These are phyloP conservation scores for Mycena belliarum DNA, from an alignment of 768 basidiomycete genomes.

Conservation along the genomic window DNA sequence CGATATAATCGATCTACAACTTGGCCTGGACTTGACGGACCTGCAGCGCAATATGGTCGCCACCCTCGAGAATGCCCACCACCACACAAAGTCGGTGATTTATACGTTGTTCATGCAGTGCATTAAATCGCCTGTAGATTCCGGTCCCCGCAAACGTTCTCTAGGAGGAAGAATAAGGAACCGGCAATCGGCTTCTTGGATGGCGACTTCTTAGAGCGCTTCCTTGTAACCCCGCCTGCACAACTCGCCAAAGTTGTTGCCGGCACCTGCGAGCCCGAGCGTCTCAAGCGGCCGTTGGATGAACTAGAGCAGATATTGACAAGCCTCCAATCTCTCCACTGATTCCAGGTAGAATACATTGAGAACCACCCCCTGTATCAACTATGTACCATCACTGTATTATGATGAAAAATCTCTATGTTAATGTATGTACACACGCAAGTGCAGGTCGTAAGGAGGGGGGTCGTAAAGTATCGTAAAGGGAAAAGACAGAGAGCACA, in stretches of 20 bases:
- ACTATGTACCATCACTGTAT: constrained; percentile 6
- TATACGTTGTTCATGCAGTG: background rate
- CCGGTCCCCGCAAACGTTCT: constrained; percentile 62
- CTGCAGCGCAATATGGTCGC: constrained; percentile 76
- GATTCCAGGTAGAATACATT: constrained; percentile 1
- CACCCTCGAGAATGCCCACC: constrained; percentile 48
- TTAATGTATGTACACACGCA: constrained; percentile 6
- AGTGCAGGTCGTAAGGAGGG: constrained; percentile 6
- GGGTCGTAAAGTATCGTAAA: constrained; percentile 19
- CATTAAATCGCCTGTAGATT: constrained; percentile 45
- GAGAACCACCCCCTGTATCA: background rate
- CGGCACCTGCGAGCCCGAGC: constrained; percentile 62
- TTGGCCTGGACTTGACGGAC: constrained; percentile 61
- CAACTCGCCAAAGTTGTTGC: constrained; percentile 54
- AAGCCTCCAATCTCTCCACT: constrained; percentile 45
- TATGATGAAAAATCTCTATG: constrained; percentile 10
- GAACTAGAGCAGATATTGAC: constrained; percentile 45
- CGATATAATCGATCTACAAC: constrained; percentile 52
- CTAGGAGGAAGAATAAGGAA: constrained; percentile 60
- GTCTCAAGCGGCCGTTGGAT: constrained; percentile 44
- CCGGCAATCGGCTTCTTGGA: constrained; percentile 76
- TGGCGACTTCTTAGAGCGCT: constrained; percentile 79
- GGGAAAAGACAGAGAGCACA: background rate
- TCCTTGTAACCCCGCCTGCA: constrained; percentile 46
- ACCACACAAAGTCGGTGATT: constrained; percentile 58